phyloP scores from a whole-genome alignment of 148 eudicot species.

The Euryodendron excelsum region DNA sequence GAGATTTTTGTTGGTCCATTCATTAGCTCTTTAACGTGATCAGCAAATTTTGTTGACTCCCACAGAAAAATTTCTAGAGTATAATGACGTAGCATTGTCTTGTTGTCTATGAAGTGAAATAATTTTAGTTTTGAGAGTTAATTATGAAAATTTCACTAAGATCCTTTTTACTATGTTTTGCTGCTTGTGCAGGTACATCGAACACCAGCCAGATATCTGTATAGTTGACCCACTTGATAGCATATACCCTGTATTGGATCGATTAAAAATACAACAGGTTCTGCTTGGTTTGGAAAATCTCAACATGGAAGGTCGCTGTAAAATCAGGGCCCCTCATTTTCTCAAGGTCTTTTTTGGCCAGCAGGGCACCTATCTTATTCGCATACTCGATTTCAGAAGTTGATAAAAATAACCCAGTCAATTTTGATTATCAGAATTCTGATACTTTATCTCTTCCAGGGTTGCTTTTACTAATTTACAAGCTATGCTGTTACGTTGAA shows the following conservation, averaged over 20 bases:
- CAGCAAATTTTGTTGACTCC: neutral
- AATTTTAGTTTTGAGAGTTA: neutral
- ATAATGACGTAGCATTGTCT: neutral
- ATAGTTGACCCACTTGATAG: slow-evolving; percentile 76
- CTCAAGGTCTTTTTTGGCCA: slow-evolving; percentile 53
- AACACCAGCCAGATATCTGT: slow-evolving; percentile 46
- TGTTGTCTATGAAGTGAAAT: neutral
- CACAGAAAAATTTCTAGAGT: neutral
- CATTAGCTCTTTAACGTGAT: neutral
- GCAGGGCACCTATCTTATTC: slow-evolving; percentile 7
- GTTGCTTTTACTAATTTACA: neutral
- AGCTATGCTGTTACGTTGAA: neutral
- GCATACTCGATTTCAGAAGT: neutral
- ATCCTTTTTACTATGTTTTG: neutral
- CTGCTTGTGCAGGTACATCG: slow-evolving; percentile 53
- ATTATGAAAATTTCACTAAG: neutral
- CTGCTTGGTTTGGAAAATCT: slow-evolving; percentile 66
- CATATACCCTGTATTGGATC: slow-evolving; percentile 76
- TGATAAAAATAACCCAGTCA: slow-evolving; percentile 1
- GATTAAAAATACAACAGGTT: slow-evolving; percentile 67
- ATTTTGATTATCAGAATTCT: neutral
- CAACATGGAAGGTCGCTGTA: slow-evolving; percentile 38
- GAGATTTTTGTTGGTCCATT: neutral
- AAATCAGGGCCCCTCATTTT: slow-evolving; percentile 73
- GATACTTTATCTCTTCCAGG: neutral